Percentiles rank a stretch among this genome's conserved stretches.
Evolutionary conservation across 108 stramenopile species (phyloP).

Genomic region (Conticribra guillardii): DNA sequence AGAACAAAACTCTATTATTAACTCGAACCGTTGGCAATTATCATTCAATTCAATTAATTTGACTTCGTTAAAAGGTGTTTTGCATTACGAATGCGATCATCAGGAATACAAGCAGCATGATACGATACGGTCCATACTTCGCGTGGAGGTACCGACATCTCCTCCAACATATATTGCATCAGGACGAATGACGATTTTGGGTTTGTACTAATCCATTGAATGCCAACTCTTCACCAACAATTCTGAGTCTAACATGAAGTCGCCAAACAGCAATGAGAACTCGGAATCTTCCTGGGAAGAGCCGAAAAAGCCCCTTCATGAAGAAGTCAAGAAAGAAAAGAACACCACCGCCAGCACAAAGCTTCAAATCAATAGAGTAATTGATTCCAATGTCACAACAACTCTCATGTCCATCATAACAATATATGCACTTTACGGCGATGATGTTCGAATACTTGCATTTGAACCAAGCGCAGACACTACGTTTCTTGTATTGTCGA

Average conservation of each 20-base stretch:
- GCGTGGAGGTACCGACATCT: too few species aligned
- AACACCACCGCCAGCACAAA: background rate
- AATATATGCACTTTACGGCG: slow-evolving; percentile 62
- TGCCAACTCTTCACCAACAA: background rate
- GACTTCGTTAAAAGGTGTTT: too few species aligned
- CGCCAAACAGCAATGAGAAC: too few species aligned
- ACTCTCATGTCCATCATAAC: slow-evolving; percentile 60
- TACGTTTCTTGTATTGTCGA: slow-evolving; percentile 47
- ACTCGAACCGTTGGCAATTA: too few species aligned
- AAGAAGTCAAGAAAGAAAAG: slow-evolving; percentile 5
- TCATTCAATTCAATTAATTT: too few species aligned
- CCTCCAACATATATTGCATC: too few species aligned
- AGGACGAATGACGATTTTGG: too few species aligned
- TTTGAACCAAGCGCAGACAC: slow-evolving; percentile 47
- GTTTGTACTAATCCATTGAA: too few species aligned
- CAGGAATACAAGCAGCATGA: too few species aligned
- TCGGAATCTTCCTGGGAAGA: slow-evolving; percentile 7
- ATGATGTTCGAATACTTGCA: slow-evolving; percentile 54
- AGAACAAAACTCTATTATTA: too few species aligned
- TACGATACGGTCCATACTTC: too few species aligned
- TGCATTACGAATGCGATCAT: too few species aligned
- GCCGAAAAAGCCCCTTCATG: slow-evolving; percentile 19
- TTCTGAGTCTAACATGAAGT: background rate
- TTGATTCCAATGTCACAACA: slow-evolving; percentile 36
- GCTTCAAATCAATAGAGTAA: slow-evolving; percentile 9